Base-by-base conservation (phyloP, 768 basidiomycete species). In the Terana coerulea region DNA sequence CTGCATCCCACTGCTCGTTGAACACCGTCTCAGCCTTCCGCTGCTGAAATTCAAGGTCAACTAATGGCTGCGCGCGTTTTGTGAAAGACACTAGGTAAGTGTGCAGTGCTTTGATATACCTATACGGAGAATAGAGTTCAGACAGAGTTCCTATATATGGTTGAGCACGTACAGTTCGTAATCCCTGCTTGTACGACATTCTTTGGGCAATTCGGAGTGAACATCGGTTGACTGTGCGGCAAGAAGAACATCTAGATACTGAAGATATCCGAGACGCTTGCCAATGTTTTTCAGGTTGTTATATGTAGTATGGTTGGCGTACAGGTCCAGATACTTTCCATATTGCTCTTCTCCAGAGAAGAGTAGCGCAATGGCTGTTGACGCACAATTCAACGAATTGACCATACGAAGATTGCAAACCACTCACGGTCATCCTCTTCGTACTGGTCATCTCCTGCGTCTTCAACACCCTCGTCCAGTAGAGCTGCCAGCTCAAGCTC, bases 301-400 rank as follows among this genome's bases (percentile, higher is more conserved):
- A 71, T 90, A 98, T 43, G 88, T 75, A 42, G 86, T 80, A 61
- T 98, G 97, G 53, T 90, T 85, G 44, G 83, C 75, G 67, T 98
- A 91, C 51, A 99, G 67, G 68, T 99, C 97, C 54, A 98, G 80
- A 65, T 95, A 98, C 69, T 90, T 90, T 46, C 97, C 97, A 59
- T 95, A 91, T 7, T 80, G 79, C 66, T 99, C 97, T 73, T 98
- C 95, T 29, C 97, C 97, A 11, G 95, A 95, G 72, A 99, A 99
- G 59, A 95, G 69, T 44, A 90, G 69, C 30, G 88, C 85, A 49
- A 92, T 75, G 47, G 88, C 91, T 92, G 22, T 8, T 19, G 55
- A 30, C 33, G 34, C 8, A n/a, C 24, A 17, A 25, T 28, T 22
- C 3, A 36, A 24, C 15, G 19, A 51, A n/a, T 14, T 29, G 12